A percentile compares a stretch with the other conserved stretches of the same genome.
Evolutionary conservation across 495 filamentous ascomycete species (phyloP).

Genomic region (Clohesyomyces aquaticus): DNA sequence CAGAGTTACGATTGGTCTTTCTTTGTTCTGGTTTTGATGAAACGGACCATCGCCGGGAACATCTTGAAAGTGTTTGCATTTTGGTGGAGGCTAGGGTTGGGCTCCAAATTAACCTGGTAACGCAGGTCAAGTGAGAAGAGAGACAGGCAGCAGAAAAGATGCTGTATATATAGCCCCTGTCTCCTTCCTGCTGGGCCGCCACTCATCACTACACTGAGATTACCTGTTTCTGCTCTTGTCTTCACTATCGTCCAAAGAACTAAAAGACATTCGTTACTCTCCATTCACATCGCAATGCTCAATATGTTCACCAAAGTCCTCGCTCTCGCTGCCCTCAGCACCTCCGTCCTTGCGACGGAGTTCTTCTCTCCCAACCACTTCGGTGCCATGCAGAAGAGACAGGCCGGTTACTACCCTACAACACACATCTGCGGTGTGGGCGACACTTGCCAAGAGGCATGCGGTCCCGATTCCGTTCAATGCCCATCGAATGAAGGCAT

Average conservation of each 20-base stretch:
- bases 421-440: constrained; percentile 23
- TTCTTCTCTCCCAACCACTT: constrained; percentile 27
- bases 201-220: not conserved
- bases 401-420: constrained; percentile 29
- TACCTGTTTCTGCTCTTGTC: not conserved
- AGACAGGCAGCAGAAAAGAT: constrained; percentile 7
- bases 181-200: not conserved
- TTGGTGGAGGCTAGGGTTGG: constrained; percentile 13
- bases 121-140: not conserved
- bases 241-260: constrained; percentile 5
- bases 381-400: constrained; percentile 33
- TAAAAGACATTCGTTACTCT: constrained; percentile 26
- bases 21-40: constrained; percentile 2
- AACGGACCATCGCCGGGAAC: not conserved
- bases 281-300: not conserved
- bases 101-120: not conserved
- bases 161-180: constrained; percentile 9
- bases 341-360: constrained; percentile 15
- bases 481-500: constrained; percentile 26
- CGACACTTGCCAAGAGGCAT: constrained; percentile 29
- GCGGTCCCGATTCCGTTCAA: constrained; percentile 13
- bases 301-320: constrained; percentile 29
- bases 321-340: constrained; percentile 15
- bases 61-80: not conserved
- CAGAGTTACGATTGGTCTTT: not conserved